phyloP scores from a whole-genome alignment of 2,329 filamentous ascomycete genomes.

The Cytospora paraplurivora region DNA sequence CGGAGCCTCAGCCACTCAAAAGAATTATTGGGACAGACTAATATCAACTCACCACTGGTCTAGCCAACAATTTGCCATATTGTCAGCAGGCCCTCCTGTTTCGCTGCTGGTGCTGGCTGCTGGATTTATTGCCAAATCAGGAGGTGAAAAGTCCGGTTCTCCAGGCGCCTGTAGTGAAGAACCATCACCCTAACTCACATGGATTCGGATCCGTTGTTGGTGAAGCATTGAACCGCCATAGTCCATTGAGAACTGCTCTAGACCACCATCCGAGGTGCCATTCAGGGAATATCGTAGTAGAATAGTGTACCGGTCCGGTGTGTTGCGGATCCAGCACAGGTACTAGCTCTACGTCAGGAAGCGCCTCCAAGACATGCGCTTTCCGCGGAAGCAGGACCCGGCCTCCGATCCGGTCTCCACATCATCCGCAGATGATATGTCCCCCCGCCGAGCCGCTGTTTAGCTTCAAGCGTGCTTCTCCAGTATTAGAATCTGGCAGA shows the following conservation, averaged over 20 bases:
- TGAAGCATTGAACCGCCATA: background rate
- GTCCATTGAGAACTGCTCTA: background rate
- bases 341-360: background rate
- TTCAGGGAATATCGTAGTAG: background rate
- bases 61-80: background rate
- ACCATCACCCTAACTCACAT: background rate
- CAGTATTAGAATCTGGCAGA: background rate
- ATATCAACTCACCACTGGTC: background rate
- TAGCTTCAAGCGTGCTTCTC: slow-evolving; percentile 1
- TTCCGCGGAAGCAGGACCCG: slow-evolving; percentile 1
- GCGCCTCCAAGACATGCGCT: background rate
- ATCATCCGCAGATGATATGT: slow-evolving; percentile 13
- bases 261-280: background rate
- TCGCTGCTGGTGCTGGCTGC: background rate
- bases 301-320: too few species aligned
- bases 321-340: background rate
- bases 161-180: background rate
- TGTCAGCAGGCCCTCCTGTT: background rate
- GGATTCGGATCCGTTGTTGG: background rate
- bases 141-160: background rate
- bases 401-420: slow-evolving; percentile 6
- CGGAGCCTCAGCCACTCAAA: slow-evolving; percentile 9
- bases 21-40: background rate
- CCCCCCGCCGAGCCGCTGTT: slow-evolving; percentile 14
- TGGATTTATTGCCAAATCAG: background rate